Percentiles rank a stretch among this genome's conserved stretches.
These are phyloP conservation scores for Escallonia rubra DNA, from an alignment of 129 eudicot genomes.

Conservation along the genomic window DNA sequence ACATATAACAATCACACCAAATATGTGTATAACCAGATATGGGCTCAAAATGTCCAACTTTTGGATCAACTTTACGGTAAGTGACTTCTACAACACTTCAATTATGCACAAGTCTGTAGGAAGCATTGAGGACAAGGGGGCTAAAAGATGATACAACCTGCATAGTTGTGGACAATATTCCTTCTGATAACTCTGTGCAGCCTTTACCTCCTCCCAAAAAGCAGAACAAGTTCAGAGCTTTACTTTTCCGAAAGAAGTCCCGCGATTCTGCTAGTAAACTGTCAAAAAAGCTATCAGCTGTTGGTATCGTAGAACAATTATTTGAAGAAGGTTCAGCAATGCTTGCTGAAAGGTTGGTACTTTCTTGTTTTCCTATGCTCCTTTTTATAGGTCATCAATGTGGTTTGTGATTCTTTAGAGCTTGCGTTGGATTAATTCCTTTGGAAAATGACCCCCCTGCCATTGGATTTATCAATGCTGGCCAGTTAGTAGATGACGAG, in stretches of 20 bases:
- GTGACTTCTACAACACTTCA: constrained; percentile 4
- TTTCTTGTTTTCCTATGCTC: neutral
- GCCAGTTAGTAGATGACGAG: too few relatives aligned
- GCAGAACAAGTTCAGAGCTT: constrained; percentile 54
- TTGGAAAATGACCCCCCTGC: too few relatives aligned
- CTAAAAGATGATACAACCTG: constrained; percentile 91
- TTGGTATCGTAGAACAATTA: constrained; percentile 79
- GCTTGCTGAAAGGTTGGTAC: constrained; percentile 82
- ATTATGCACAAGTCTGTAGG: constrained; percentile 30
- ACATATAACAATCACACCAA: too few relatives aligned
- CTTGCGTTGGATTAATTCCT: too few relatives aligned
- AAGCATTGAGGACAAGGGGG: constrained; percentile 78
- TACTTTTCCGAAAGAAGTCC: constrained; percentile 52
- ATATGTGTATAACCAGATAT: too few relatives aligned
- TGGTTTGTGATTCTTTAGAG: too few relatives aligned
- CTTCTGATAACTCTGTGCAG: constrained; percentile 52
- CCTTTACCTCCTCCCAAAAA: constrained; percentile 75
- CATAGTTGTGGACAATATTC: constrained; percentile 85
- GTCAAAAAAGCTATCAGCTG: constrained; percentile 67
- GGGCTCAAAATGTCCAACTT: neutral
- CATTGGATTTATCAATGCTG: too few relatives aligned
- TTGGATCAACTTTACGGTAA: neutral
- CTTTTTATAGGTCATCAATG: too few relatives aligned
- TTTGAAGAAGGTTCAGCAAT: constrained; percentile 97
- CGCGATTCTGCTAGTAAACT: constrained; percentile 41